Percentiles rank a stretch among this genome's conserved stretches.
Conservation (phyloP, 2,329 filamentous ascomycete genomes). For the Sclerotinia borealis region DNA sequence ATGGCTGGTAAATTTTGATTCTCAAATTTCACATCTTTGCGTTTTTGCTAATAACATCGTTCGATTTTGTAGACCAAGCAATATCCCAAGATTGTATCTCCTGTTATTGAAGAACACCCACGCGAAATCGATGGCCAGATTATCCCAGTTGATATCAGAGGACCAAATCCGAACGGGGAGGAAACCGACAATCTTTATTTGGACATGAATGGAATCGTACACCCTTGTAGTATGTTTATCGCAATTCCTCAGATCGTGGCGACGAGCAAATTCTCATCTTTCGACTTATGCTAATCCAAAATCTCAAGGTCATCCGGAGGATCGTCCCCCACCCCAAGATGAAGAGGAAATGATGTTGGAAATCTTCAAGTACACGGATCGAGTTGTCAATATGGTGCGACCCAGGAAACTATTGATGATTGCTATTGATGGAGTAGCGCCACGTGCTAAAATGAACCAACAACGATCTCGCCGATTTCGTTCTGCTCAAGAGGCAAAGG, state of each 20-base stretch:
- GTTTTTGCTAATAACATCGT: neutral
- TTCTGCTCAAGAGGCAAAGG: conserved; percentile 85
- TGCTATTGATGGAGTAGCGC: conserved; percentile 94
- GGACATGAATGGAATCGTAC: conserved; percentile 99
- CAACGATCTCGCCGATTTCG: conserved; percentile 94
- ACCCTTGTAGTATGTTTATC: conserved; percentile 63
- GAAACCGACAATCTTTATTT: conserved; percentile 97
- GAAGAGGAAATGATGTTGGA: conserved; percentile 99
- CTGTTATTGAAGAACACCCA: conserved; percentile 81
- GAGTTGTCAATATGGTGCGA: conserved; percentile 97
- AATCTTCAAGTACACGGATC: conserved; percentile 97
- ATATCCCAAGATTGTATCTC: conserved; percentile 94
- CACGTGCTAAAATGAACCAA: conserved; percentile 99
- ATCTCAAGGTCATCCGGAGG: conserved; percentile 66
- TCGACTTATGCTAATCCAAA: neutral
- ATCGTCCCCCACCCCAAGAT: conserved; percentile 80
- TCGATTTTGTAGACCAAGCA: conserved; percentile 61
- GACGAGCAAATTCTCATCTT: neutral
- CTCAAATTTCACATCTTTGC: neutral
- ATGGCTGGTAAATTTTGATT: conserved; percentile 61
- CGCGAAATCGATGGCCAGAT: conserved; percentile 74
- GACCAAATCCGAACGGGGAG: conserved; percentile 91
- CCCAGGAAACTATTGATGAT: conserved; percentile 96
- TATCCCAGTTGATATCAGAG: conserved; percentile 78
- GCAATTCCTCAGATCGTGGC: neutral